Base-by-base conservation (phyloP, 2,329 filamentous ascomycete species). In the Cyanodermella asteris region DNA sequence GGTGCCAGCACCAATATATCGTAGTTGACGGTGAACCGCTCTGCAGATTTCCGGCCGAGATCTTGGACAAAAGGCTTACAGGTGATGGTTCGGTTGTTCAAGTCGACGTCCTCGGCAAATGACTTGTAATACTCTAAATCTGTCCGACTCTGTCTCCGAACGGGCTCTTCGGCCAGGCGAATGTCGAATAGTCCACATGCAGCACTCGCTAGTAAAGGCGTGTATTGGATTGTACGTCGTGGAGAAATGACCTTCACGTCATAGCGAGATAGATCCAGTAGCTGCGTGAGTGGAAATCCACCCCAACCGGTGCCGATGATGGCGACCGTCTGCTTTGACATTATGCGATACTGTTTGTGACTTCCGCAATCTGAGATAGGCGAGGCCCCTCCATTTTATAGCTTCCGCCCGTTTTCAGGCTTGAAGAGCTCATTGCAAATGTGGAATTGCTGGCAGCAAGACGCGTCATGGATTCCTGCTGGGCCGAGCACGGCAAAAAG, bases 101-200 rank as follows among this genome's bases (percentile, higher is more conserved):
- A 45, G 31, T 55, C 46, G 18, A 56, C 43, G 25, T 36, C 28
- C 11, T 43, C 35, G 4, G 49, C 52, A 11, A 38, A 39, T 14
- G 50, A 52, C 36, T 56, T 54, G 38, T 49, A 41, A 30, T 48
- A 51, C 18, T 38, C 32, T 9, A 48, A 25, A 3, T 36, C 32
- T 3, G 30, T 32, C 6, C 42, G 36, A 17, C 39, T 34, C 19
- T 44, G 41, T 12, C 46, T 38, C 7, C 51, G 42, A 5, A 56
- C 36, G 1, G 51, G 50, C 33, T 55, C 52, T 32, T 56, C 52
- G 12, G 52, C 51, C 2, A 55, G 42, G 13, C 49, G 43, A 31
- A 54, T 53, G 26, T 54, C 44, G 41, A 55, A 55, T 16, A 54
- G 42, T 1, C 49, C 50, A 22, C 48, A 50, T 6, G 53, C 52